phyloP scores from a whole-genome alignment of 352 stramenopile genomes.

The Aphanomyces cochlioides region DNA sequence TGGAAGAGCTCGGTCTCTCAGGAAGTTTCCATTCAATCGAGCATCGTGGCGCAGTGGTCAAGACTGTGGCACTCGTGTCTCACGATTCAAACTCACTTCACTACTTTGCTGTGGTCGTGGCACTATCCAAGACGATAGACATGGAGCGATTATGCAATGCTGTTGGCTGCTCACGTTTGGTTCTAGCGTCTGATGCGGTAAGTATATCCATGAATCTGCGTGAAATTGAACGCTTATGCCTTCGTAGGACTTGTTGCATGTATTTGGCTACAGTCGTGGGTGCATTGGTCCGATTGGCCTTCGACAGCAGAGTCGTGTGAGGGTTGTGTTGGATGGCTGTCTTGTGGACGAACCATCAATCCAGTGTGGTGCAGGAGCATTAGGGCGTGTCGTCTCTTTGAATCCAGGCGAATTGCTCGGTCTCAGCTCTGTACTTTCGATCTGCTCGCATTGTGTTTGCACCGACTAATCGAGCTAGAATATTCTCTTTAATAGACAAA shows the following conservation, averaged over 20 bases:
- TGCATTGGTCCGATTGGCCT: slow-evolving; percentile 60
- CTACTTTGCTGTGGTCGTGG: slow-evolving; percentile 53
- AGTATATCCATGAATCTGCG: slow-evolving; percentile 2
- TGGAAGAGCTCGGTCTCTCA: not conserved
- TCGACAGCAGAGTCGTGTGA: slow-evolving; percentile 44
- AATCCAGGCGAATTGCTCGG: too few species aligned
- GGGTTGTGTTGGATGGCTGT: slow-evolving; percentile 49
- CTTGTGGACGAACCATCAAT: slow-evolving; percentile 36
- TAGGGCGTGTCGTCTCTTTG: slow-evolving; percentile 10
- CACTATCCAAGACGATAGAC: slow-evolving; percentile 50
- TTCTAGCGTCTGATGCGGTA: slow-evolving; percentile 51
- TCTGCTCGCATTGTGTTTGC: too few species aligned
- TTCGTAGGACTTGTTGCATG: slow-evolving; percentile 48
- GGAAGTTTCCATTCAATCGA: not conserved
- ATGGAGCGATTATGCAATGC: slow-evolving; percentile 40
- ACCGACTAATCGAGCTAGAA: too few species aligned
- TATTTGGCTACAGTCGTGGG: slow-evolving; percentile 65
- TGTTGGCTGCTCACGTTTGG: slow-evolving; percentile 33
- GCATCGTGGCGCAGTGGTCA: slow-evolving; percentile 38
- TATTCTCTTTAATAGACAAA: too few species aligned
- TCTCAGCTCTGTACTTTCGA: too few species aligned
- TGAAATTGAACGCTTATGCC: slow-evolving; percentile 6
- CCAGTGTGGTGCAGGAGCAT: slow-evolving; percentile 47
- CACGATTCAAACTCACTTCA: slow-evolving; percentile 6
- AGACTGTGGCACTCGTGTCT: slow-evolving; percentile 57